Conservation (phyloP, 192 early-diverging fungal species). For the Coemansia aciculifera region DNA sequence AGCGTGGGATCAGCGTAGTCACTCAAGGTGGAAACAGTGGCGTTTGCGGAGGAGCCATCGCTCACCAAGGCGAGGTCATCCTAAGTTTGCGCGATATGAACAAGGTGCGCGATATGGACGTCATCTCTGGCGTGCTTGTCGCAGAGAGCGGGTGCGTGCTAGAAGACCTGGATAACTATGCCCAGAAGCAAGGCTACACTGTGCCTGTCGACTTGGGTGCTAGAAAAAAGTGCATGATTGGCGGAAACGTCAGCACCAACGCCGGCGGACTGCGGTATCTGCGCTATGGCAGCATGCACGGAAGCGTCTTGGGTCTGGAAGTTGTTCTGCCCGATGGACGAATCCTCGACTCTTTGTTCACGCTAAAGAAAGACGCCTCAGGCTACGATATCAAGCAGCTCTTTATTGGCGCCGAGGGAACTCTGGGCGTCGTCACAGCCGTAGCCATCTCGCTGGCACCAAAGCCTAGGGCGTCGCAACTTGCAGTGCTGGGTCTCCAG, state of each 20-base stretch:
- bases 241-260: constrained; percentile 97
- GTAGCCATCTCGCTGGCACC: constrained; percentile 84
- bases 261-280: constrained; percentile 93
- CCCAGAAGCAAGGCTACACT: constrained; percentile 79
- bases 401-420: constrained; percentile 98
- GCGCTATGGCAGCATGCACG: constrained; percentile 94
- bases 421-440: constrained; percentile 89
- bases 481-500: constrained; percentile 77
- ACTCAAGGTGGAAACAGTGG: constrained; percentile 99
- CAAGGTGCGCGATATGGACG: constrained; percentile 69
- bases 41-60: constrained; percentile 89
- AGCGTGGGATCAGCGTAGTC: constrained; percentile 77
- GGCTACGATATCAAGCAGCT: constrained; percentile 98
- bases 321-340: constrained; percentile 91
- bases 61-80: constrained; percentile 90
- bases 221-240: constrained; percentile 89
- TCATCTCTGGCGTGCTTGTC: constrained; percentile 77
- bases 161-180: constrained; percentile 81
- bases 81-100: constrained; percentile 78
- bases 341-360: constrained; percentile 77
- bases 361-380: constrained; percentile 95
- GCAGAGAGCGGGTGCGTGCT: constrained; percentile 90
- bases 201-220: constrained; percentile 92
- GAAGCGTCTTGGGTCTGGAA: constrained; percentile 91
- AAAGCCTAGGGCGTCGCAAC: constrained; percentile 65